Conservation (phyloP, 1,139 yeast species). For the Candida albicans region DNA sequence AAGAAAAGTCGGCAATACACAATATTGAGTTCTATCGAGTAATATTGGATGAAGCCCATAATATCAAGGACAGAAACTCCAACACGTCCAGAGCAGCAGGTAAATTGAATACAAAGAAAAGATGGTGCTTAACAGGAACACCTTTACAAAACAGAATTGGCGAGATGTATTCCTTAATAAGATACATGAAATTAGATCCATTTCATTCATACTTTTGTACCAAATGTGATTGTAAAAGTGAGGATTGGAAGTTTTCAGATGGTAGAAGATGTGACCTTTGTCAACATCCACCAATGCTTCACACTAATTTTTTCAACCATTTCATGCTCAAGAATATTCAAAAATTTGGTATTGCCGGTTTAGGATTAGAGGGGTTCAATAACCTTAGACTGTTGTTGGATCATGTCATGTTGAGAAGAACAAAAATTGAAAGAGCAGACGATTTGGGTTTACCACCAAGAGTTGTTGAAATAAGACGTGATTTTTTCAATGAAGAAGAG, state of each 20-base stretch:
- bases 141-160: slow-evolving; percentile 96
- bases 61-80: slow-evolving; percentile 90
- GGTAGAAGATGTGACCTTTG: slow-evolving; percentile 83
- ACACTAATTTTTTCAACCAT: slow-evolving; percentile 92
- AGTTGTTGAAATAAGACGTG: slow-evolving; percentile 82
- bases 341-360: slow-evolving; percentile 75
- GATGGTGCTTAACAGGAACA: slow-evolving; percentile 94
- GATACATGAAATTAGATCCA: slow-evolving; percentile 82
- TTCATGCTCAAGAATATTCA: slow-evolving; percentile 92
- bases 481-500: slow-evolving; percentile 89
- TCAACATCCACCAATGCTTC: slow-evolving; percentile 92
- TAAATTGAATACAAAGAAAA: slow-evolving; percentile 61
- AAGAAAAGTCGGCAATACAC: slow-evolving; percentile 77
- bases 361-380: slow-evolving; percentile 74
- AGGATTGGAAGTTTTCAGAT: slow-evolving; percentile 81
- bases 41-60: slow-evolving; percentile 95
- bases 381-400: slow-evolving; percentile 71
- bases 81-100: slow-evolving; percentile 94
- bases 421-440: slow-evolving; percentile 94
- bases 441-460: slow-evolving; percentile 96
- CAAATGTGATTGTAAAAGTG: slow-evolving; percentile 78
- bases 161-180: slow-evolving; percentile 85
- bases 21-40: slow-evolving; percentile 78
- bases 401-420: slow-evolving; percentile 87
- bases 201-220: slow-evolving; percentile 89